Base-by-base conservation (phyloP, 1,284 basidiomycete genomes). In the Cutaneotrichosporon daszewskae region DNA sequence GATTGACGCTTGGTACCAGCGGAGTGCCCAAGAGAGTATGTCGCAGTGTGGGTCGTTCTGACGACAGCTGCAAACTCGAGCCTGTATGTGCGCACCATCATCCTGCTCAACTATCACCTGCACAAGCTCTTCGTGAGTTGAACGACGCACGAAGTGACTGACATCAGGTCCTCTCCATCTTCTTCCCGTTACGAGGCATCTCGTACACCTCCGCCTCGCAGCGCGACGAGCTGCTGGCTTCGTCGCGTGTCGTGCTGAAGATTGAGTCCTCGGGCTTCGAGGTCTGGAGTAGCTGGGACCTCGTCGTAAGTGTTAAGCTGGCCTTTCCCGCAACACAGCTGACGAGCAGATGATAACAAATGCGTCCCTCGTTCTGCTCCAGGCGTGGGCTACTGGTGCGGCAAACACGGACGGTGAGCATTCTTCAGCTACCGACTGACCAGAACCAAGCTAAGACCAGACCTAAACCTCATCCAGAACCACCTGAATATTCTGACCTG, bases 231-330 rank as follows among this genome's bases (percentile, higher is more conserved):
- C 36, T 55, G 23, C 43, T 55, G 29, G 45, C 43, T 8, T 49
- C 50, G 10, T 45, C 53, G 2, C 44, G 53, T 7, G 39, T 52
- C 17, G 53, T 52, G 11, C 47, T 55, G 41, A 48, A 45, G 35
- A 52, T 55, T 23, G 50, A 55, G 25, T 35, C 34, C 1, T 36
- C 36, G 2, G 50, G 47, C 5, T 55, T 55, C n/a, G 53, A 55
- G 16, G 50, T 55, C 26, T 55, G 53, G 53, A 49, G 47, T 22
- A 45, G 45, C 32, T 55, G 53, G 53, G 53, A 55, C 27, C 47
- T 55, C 5, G 53, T 54, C 5, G 48, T 50, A 31, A 42, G 47
- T 28, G 12, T 14, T 7, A n/a, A n/a, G n/a, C 7, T 20, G 17
- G 13, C 13, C 32, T 17, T 27, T 13, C 17, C 11, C n/a, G n/a